Evolutionary conservation across 306 rosid genomes (phyloP).

Genomic region (Hippophae tibetana): DNA sequence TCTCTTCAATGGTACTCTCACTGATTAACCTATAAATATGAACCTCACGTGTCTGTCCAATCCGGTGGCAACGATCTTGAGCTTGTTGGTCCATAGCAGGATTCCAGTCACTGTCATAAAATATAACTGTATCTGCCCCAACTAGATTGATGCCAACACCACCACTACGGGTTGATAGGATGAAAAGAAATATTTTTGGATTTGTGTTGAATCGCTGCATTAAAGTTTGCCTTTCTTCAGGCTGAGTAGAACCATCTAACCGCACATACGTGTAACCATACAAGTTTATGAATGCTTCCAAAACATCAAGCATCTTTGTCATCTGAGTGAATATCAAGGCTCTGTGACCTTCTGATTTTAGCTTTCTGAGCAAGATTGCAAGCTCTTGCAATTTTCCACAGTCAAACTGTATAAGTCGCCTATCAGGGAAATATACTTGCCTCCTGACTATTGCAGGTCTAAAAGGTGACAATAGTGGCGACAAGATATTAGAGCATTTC

Average conservation of each 20-base stretch:
- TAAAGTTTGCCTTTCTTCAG: slow-evolving; percentile 94
- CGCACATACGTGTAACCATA: slow-evolving; percentile 99
- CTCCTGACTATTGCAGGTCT: slow-evolving; percentile 94
- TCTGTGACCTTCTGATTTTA: slow-evolving; percentile 90
- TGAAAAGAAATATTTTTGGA: slow-evolving; percentile 87
- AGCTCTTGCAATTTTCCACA: slow-evolving; percentile 92
- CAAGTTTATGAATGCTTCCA: slow-evolving; percentile 92
- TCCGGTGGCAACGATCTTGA: slow-evolving; percentile 98
- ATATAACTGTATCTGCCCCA: slow-evolving; percentile 98
- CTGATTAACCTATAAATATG: slow-evolving; percentile 89
- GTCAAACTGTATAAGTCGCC: slow-evolving; percentile 95
- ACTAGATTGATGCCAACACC: slow-evolving; percentile 97
- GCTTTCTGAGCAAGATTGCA: slow-evolving; percentile 65
- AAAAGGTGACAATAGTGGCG: slow-evolving; percentile 68
- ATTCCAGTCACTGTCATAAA: slow-evolving; percentile 98
- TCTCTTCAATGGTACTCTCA: slow-evolving; percentile 93
- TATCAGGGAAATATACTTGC: slow-evolving; percentile 95
- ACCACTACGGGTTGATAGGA: slow-evolving; percentile 96
- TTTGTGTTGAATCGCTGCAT: slow-evolving; percentile 95
- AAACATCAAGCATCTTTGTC: slow-evolving; percentile 95
- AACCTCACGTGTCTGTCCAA: slow-evolving; percentile 99
- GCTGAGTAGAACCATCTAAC: slow-evolving; percentile 92
- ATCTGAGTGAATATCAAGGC: slow-evolving; percentile 91
- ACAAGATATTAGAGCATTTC: slow-evolving; percentile 50
- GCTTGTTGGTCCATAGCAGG: slow-evolving; percentile 99